Evolutionary conservation across 306 rosid species (phyloP), one percentile per base, ranked within the genome.

Genomic region (Quercus suber): DNA sequence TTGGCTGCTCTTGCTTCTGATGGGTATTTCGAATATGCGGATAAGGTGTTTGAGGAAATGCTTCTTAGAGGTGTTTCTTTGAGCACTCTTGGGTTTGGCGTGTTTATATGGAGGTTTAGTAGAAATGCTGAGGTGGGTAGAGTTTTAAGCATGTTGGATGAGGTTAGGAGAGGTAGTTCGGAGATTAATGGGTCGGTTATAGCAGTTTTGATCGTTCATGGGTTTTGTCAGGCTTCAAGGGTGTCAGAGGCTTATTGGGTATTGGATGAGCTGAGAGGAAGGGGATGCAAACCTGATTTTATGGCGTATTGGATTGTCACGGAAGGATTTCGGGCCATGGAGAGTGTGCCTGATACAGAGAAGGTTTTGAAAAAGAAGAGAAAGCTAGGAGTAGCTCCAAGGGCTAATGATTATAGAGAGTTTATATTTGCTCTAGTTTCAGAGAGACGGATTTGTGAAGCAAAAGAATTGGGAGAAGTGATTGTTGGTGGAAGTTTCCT

Each of bases 281-380:
- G 88, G 82, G 91, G 85, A 3, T 92, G 94, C 83, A 95, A 95
- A 79, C 95, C 99, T 41, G 99, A 95, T 88, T 95, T 94, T 78
- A 84, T 94, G 89, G 93, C 97, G 3, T 94, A 94, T 28, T 85
- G 95, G 89, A 85, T 91, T 89, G 90, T 94, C 19, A 89, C 95
- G 0, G 83, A 87, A 31, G 92, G 85, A 3, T 86, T 89, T 78
- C 87, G 80, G 52, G 78, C 78, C 37, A 72, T 78, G 70, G 86
- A 89, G 63, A 75, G 72, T 78, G 90, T 91, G 81, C 90, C 80
- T 80, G 96, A 86, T 45, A 88, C 84, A 75, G 90, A 87, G 74
- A 88, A 81, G 83, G 89, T 90, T 78, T 81, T 92, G 90, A 95
- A 92, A 86, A 92, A 83, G 93, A 95, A 95, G 88, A 91, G 98